phyloP scores from a whole-genome alignment of 805 yeast species.

The Suhomyces sp. region DNA sequence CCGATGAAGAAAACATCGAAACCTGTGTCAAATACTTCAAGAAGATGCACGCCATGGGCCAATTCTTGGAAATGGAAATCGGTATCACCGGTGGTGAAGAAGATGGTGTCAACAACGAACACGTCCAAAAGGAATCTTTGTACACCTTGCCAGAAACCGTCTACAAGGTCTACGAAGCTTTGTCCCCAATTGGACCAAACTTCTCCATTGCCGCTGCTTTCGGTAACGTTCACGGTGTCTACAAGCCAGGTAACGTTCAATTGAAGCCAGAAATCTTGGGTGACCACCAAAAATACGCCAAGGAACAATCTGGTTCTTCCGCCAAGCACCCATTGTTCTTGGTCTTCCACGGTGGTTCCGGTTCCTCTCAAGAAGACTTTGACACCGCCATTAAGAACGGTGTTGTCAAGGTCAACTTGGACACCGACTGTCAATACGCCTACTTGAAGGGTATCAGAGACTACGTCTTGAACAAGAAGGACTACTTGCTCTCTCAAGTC shows the following conservation, averaged over 20 bases:
- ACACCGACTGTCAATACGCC: slow-evolving; percentile 98
- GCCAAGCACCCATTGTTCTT: slow-evolving; percentile 78
- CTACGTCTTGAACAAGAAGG: slow-evolving; percentile 94
- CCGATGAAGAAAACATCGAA: slow-evolving; percentile 92
- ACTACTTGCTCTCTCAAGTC: slow-evolving; percentile 81
- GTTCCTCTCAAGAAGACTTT: slow-evolving; percentile 90
- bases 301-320: slow-evolving; percentile 54
- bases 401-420: slow-evolving; percentile 98
- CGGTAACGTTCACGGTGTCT: slow-evolving; percentile 99
- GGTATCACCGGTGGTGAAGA: slow-evolving; percentile 99
- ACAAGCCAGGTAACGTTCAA: slow-evolving; percentile 97
- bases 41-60: slow-evolving; percentile 90
- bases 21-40: slow-evolving; percentile 92
- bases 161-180: slow-evolving; percentile 84
- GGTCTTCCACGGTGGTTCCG: slow-evolving; percentile 99
- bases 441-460: slow-evolving; percentile 97
- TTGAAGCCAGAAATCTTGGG: slow-evolving; percentile 91
- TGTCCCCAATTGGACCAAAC: slow-evolving; percentile 89
- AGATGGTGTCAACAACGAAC: slow-evolving; percentile 99
- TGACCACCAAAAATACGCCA: slow-evolving; percentile 91
- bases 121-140: slow-evolving; percentile 78
- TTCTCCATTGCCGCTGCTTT: slow-evolving; percentile 99
- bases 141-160: slow-evolving; percentile 97
- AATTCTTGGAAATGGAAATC: slow-evolving; percentile 99
- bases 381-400: slow-evolving; percentile 88